Evolutionary conservation across 2,329 filamentous ascomycete genomes (phyloP), one percentile per base, ranked within the genome.

Genomic region (Colletotrichum paranaense): DNA sequence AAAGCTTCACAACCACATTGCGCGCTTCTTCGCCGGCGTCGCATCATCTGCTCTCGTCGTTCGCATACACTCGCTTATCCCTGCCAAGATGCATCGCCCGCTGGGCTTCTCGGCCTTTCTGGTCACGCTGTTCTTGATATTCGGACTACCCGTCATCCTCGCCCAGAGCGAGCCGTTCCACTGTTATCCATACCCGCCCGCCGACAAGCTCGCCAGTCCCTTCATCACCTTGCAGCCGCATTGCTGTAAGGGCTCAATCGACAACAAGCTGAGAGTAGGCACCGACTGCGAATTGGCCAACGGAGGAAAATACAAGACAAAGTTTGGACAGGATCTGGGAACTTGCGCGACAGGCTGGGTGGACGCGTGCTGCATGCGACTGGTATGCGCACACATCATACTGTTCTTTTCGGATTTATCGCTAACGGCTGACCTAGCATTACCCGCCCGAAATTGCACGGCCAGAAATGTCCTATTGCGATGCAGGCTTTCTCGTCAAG

Each of bases 361-460:
- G 22, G 70, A 74, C n/a, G 70, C 73, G 8, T 75, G 73, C 53
- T 75, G 73, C 19, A 75, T 75, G 73, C 73, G 62, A 16, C 6
- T 70, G 70, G 73, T 75, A 63, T 2, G 73, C 60, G 16, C 8
- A 62, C 49, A 66, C 49, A 16, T 46, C 28, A 3, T 24, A 12
- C 9, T 26, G 22, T n/a, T 4, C 8, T 19, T 16, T 6, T 16
- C 30, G 1, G 14, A 53, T 19, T n/a, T 24, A 5, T 42, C 42
- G 19, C 65, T 73, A 38, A 74, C 56, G 9, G 28, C 16, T 22
- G 16, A 8, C 24, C 19, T 35, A 75, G 73, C 57, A 74, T 49
- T 75, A 75, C 19, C 73, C 73, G 38, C 73, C 73, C 16, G 73
- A 75, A 24, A 74, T 75, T 42, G 3, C 7, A 8, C 60, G 60